Evolutionary conservation across 257 asterid species (phyloP).

Genomic region (Ophiorrhiza pumila): DNA sequence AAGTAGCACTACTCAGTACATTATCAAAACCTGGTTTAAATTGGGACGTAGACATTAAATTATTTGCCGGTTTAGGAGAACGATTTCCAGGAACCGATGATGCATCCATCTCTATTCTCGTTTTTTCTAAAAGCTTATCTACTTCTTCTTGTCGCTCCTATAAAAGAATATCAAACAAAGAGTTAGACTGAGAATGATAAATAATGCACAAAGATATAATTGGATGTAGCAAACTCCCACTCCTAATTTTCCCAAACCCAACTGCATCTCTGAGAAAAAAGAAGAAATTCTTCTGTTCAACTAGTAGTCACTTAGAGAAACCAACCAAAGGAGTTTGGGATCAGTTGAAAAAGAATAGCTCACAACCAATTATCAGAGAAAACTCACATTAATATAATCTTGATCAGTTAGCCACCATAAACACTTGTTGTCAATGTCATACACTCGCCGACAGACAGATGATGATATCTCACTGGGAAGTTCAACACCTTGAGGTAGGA

Average conservation of each 20-base stretch:
- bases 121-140: constrained; percentile 54
- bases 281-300: not conserved
- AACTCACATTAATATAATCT: constrained; percentile 72
- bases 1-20: constrained; percentile 52
- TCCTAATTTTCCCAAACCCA: not conserved
- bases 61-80: constrained; percentile 71
- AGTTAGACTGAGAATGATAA: constrained; percentile 8
- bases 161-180: constrained; percentile 12
- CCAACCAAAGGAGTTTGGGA: not conserved
- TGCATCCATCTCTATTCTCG: constrained; percentile 70
- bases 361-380: not conserved
- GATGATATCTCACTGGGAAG: constrained; percentile 70
- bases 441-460: constrained; percentile 80
- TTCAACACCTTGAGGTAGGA: constrained; percentile 81
- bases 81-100: constrained; percentile 63
- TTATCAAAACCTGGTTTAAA: constrained; percentile 54
- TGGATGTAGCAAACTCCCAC: not conserved
- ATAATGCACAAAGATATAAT: not conserved
- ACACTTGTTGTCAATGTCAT: constrained; percentile 42
- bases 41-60: constrained; percentile 56
- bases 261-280: not conserved
- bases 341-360: not conserved
- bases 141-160: constrained; percentile 87
- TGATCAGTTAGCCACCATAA: constrained; percentile 89
- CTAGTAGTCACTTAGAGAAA: not conserved